Evolutionary conservation across 2,329 filamentous ascomycete genomes (phyloP).

Genomic region (Orbilia blumenaviensis): DNA sequence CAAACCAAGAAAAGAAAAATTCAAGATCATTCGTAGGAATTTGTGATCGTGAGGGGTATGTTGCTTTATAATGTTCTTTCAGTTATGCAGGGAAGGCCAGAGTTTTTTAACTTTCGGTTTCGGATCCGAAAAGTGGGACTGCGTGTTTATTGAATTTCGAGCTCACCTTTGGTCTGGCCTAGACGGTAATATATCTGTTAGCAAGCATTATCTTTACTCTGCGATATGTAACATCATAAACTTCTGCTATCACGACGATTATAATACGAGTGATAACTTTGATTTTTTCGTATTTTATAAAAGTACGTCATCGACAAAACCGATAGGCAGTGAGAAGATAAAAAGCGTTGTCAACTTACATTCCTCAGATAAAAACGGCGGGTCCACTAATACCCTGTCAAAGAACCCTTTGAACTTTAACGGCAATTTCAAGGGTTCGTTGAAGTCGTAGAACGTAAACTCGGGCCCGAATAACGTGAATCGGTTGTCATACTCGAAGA

Average conservation of each 20-base stretch:
- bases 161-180: slow-evolving; percentile 52
- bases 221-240: not conserved
- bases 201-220: slow-evolving; percentile 10
- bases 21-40: slow-evolving; percentile 33
- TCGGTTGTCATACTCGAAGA: slow-evolving; percentile 78
- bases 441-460: slow-evolving; percentile 79
- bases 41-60: slow-evolving; percentile 23
- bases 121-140: slow-evolving; percentile 2
- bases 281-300: not conserved
- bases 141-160: not conserved
- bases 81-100: not conserved
- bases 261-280: not conserved
- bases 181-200: slow-evolving; percentile 2
- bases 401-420: slow-evolving; percentile 63
- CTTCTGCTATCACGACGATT: not conserved
- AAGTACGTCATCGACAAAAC: not conserved
- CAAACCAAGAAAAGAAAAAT: not conserved
- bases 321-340: not conserved
- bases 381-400: slow-evolving; percentile 78
- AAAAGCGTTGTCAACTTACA: slow-evolving; percentile 73
- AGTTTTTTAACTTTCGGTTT: not conserved
- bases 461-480: slow-evolving; percentile 76
- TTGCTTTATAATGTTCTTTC: slow-evolving; percentile 5
- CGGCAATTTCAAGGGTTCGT: slow-evolving; percentile 68
- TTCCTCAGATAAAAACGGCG: slow-evolving; percentile 80